These are phyloP conservation scores for Lecanoromycetidae sp. DNA, from an alignment of 2,329 filamentous ascomycete species.

Conservation along the genomic window DNA sequence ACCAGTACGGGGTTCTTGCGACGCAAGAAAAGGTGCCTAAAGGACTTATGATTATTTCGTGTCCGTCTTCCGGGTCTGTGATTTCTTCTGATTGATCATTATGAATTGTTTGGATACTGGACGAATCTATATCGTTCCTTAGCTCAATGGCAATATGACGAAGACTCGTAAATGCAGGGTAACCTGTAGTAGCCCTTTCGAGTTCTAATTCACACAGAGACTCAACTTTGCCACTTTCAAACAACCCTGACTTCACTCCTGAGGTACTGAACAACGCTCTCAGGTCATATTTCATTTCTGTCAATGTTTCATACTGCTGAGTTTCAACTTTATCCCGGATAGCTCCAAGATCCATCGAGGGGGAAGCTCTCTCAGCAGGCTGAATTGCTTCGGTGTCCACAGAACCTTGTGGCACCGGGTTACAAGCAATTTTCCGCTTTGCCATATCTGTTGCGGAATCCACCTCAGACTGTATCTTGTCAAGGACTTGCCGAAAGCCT, in stretches of 20 bases:
- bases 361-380: not conserved
- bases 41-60: not conserved
- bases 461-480: not conserved
- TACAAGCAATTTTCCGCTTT: too few species aligned
- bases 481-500: constrained; percentile 1
- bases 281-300: not conserved
- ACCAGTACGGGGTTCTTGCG: constrained; percentile 8
- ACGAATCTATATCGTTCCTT: not conserved
- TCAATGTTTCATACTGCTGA: not conserved
- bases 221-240: not conserved
- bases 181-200: not conserved
- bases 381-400: not conserved
- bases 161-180: not conserved
- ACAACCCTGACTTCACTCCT: not conserved
- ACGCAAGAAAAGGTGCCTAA: not conserved
- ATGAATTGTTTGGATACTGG: not conserved
- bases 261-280: not conserved
- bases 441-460: too few species aligned
- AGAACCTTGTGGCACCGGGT: not conserved
- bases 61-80: too few species aligned
- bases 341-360: not conserved
- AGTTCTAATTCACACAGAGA: not conserved
- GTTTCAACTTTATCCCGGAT: not conserved
- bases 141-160: not conserved
- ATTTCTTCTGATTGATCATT: too few species aligned